phyloP scores from a whole-genome alignment of 2,329 filamentous ascomycete genomes.

The Fusarium udum region DNA sequence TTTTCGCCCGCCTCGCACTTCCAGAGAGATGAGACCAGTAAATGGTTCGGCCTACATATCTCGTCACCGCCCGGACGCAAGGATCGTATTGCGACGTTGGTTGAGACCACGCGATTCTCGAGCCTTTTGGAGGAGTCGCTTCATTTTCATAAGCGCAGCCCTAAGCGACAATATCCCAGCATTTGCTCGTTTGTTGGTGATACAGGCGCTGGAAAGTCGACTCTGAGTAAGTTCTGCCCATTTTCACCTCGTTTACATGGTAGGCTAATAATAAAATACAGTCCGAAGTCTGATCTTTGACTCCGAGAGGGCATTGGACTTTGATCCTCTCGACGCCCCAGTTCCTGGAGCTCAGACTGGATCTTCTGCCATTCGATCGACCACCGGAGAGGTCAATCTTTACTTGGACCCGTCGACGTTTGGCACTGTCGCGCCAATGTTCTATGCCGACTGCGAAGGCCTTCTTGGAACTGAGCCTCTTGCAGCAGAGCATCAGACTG shows the following conservation, averaged over 20 bases:
- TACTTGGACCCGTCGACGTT: not conserved
- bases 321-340: not conserved
- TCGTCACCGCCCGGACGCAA: not conserved
- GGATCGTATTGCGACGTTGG: not conserved
- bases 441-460: not conserved
- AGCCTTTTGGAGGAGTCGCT: not conserved
- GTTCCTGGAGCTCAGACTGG: not conserved
- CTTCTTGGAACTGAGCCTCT: not conserved
- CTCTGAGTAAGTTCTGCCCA: not conserved
- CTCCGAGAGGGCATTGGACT: not conserved
- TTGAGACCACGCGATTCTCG: not conserved
- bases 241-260: not conserved
- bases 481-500: not conserved
- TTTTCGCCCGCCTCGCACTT: not conserved
- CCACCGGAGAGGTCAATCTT: not conserved
- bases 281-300: not conserved
- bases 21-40: not conserved
- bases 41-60: not conserved
- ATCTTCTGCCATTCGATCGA: not conserved
- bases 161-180: not conserved
- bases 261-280: not conserved
- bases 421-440: not conserved
- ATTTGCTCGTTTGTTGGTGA: not conserved
- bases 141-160: not conserved
- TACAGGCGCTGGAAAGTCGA: not conserved